Evolutionary conservation across 2,329 filamentous ascomycete genomes (phyloP).

Genomic region (Fusarium euwallaceae): DNA sequence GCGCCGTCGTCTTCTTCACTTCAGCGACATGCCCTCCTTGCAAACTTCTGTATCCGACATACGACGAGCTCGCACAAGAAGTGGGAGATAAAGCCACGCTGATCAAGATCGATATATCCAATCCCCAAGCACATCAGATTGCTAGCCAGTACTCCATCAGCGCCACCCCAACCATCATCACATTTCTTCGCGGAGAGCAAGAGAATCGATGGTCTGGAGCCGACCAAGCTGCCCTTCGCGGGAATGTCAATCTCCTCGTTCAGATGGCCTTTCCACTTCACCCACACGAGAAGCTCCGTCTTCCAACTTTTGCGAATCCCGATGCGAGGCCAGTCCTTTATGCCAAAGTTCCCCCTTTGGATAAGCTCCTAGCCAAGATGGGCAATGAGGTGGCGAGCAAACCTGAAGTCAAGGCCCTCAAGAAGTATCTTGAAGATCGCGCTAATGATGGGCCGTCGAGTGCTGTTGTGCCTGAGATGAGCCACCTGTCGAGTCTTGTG

Average conservation of each 20-base stretch:
- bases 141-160: constrained; percentile 75
- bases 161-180: constrained; percentile 90
- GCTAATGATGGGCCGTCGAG: constrained; percentile 70
- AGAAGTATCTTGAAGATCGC: constrained; percentile 77
- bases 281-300: constrained; percentile 76
- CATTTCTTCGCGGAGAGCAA: constrained; percentile 81
- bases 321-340: constrained; percentile 78
- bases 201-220: constrained; percentile 86
- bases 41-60: constrained; percentile 84
- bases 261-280: constrained; percentile 83
- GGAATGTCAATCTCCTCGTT: constrained; percentile 79
- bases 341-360: constrained; percentile 82
- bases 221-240: constrained; percentile 74
- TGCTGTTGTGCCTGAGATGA: constrained; percentile 78
- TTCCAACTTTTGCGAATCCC: constrained; percentile 77
- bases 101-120: constrained; percentile 85
- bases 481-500: constrained; percentile 73
- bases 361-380: constrained; percentile 86
- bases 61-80: constrained; percentile 83
- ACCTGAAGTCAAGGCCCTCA: constrained; percentile 72
- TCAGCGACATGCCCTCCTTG: constrained; percentile 89
- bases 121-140: constrained; percentile 73
- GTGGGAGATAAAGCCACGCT: constrained; percentile 76
- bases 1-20: constrained; percentile 91
- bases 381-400: constrained; percentile 69